Percentiles rank a stretch among this genome's conserved stretches.
phyloP scores from a whole-genome alignment of 176 grass and related monocot genomes.

The Thinopyrum elongatum region DNA sequence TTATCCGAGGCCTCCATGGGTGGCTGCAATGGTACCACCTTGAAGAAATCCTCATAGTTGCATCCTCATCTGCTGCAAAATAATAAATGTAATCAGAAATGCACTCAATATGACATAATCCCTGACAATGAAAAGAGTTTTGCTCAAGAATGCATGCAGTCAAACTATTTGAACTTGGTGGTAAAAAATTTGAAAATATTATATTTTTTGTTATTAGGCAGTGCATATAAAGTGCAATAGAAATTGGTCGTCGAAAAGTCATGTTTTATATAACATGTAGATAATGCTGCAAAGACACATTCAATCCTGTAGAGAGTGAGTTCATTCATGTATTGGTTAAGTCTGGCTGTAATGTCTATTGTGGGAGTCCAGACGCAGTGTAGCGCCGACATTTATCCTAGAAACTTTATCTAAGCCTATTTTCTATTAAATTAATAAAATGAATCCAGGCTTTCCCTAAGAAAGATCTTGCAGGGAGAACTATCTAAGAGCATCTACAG shows the following conservation, averaged over 20 bases:
- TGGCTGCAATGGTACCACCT: constrained; percentile 21
- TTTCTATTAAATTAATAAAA: constrained; percentile 5
- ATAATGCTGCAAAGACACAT: neutral
- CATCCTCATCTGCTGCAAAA: constrained; percentile 39
- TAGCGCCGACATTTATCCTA: neutral
- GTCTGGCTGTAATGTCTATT: neutral
- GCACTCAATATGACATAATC: neutral
- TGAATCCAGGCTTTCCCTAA: neutral
- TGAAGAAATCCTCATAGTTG: constrained; percentile 47
- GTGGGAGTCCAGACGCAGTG: neutral
- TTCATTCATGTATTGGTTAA: neutral
- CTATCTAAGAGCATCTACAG: neutral
- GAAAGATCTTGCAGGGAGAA: neutral
- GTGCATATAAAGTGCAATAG: neutral
- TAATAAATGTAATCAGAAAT: constrained; percentile 12
- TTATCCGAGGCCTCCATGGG: constrained; percentile 58
- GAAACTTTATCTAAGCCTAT: neutral
- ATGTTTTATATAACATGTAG: neutral
- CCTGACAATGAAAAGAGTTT: neutral
- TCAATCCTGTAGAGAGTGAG: neutral
- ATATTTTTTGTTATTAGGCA: constrained; percentile 14
- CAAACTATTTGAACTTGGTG: neutral
- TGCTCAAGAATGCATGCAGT: neutral
- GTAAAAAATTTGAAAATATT: neutral
- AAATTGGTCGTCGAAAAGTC: neutral